Evolutionary conservation across 2,329 filamentous ascomycete genomes (phyloP).

Genomic region (Aspergillus fischeri): DNA sequence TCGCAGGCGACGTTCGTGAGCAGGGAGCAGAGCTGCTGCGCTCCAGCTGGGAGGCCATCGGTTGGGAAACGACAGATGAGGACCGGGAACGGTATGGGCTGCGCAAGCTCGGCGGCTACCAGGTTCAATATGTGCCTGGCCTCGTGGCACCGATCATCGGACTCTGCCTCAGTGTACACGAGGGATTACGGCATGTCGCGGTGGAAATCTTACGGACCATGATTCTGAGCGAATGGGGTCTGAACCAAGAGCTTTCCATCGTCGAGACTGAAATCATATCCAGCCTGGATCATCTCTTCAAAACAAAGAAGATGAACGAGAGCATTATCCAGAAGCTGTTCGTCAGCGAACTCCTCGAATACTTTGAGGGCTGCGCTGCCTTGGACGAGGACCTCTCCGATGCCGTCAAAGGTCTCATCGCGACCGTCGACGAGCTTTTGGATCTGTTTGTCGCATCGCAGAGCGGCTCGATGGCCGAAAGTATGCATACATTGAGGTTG

Average conservation of each 20-base stretch:
- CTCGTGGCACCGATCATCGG: conserved; percentile 89
- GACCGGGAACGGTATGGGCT: conserved; percentile 75
- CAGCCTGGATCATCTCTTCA: conserved; percentile 84
- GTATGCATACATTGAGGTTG: conserved; percentile 81
- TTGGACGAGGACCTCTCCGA: conserved; percentile 70
- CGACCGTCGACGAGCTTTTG: conserved; percentile 82
- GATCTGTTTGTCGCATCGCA: conserved; percentile 89
- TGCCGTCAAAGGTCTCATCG: conserved; percentile 73
- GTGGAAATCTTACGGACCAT: conserved; percentile 94
- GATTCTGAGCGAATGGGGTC: conserved; percentile 97
- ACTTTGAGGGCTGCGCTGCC: conserved; percentile 69
- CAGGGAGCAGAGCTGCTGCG: conserved; percentile 81
- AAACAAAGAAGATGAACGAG: conserved; percentile 80
- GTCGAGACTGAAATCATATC: conserved; percentile 97
- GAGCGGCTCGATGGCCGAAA: conserved; percentile 67
- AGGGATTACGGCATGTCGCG: conserved; percentile 81
- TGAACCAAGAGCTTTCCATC: conserved; percentile 85
- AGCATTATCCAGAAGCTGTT: conserved; percentile 90
- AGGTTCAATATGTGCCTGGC: conserved; percentile 94
- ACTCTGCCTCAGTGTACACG: conserved; percentile 90
- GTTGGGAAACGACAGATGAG: conserved; percentile 85
- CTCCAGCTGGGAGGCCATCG: conserved; percentile 88
- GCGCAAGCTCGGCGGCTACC: conserved; percentile 86
- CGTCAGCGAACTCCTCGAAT: conserved; percentile 74
- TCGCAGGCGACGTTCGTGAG: conserved; percentile 92